Percentiles rank a stretch among this genome's conserved stretches.
phyloP scores from a whole-genome alignment of 2,329 filamentous ascomycete species.

The Didymella sp. region DNA sequence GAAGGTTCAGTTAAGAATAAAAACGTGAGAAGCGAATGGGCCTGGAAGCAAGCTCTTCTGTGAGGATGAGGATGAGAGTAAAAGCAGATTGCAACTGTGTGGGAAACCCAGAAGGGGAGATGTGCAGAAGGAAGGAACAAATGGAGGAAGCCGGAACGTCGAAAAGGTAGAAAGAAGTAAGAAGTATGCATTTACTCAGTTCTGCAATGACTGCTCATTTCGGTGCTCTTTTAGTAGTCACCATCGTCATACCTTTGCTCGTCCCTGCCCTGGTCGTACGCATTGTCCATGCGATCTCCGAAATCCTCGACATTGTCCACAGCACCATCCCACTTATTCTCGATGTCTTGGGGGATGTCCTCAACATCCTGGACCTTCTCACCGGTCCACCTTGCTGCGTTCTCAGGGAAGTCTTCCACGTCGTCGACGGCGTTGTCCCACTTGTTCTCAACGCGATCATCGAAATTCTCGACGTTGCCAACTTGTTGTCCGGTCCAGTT shows the following conservation, averaged over 20 bases:
- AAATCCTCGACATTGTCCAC: constrained; percentile 27
- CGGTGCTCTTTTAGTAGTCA: constrained; percentile 10
- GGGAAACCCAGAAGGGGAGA: too few relatives aligned
- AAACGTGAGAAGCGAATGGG: too few relatives aligned
- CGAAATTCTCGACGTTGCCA: constrained; percentile 34
- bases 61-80: too few relatives aligned
- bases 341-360: constrained; percentile 34
- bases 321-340: constrained; percentile 34
- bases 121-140: too few relatives aligned
- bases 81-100: too few relatives aligned
- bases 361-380: constrained; percentile 36
- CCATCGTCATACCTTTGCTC: constrained; percentile 35
- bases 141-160: too few relatives aligned
- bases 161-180: background rate
- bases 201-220: background rate
- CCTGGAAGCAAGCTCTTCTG: too few relatives aligned
- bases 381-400: constrained; percentile 33
- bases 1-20: too few relatives aligned
- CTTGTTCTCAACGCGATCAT: constrained; percentile 29
- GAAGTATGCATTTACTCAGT: background rate
- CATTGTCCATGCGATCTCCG: constrained; percentile 32
- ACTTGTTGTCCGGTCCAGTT: constrained; percentile 35
- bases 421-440: constrained; percentile 31
- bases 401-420: constrained; percentile 35
- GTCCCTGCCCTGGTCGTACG: constrained; percentile 34